Conservation (phyloP, 352 stramenopile genomes). For the Phytophthora citrophthora region DNA sequence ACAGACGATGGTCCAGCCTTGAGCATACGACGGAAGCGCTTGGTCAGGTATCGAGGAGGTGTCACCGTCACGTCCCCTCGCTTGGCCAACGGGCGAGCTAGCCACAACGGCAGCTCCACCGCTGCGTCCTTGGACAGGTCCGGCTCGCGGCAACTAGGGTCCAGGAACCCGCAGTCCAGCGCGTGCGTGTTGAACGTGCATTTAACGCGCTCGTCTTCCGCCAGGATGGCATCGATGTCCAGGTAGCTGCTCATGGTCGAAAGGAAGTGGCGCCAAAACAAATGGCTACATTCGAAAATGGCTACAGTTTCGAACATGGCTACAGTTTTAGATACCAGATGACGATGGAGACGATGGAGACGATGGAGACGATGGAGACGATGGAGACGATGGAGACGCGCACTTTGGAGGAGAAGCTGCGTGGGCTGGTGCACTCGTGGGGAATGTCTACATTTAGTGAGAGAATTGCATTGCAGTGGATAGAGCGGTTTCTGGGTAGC, state of each 20-base stretch:
- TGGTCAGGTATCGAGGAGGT: conserved; percentile 67
- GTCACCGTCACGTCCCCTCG: conserved; percentile 64
- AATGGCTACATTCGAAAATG: no score
- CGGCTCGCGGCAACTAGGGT: conserved; percentile 63
- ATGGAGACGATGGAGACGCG: conserved; percentile 5
- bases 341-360: neutral
- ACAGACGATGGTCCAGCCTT: conserved; percentile 76
- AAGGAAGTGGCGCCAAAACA: conserved; percentile 12
- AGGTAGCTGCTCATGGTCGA: conserved; percentile 46
- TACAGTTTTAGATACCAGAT: no score
- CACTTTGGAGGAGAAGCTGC: conserved; percentile 46
- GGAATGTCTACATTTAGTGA: conserved; percentile 73
- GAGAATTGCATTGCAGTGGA: conserved; percentile 68
- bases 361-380: no score
- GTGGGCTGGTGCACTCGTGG: conserved; percentile 58
- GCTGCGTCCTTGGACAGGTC: conserved; percentile 52
- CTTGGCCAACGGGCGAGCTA: conserved; percentile 57
- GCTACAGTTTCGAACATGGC: no score
- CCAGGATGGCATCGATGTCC: conserved; percentile 79
- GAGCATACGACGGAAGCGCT: conserved; percentile 82
- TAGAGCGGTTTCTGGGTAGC: conserved; percentile 40
- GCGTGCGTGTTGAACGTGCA: conserved; percentile 77
- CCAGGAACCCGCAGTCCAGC: conserved; percentile 75
- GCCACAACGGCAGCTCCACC: conserved; percentile 84
- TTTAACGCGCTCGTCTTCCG: conserved; percentile 81